Evolutionary conservation across 2,329 filamentous ascomycete genomes (phyloP).

Genomic region (Sporothrix curviconia): DNA sequence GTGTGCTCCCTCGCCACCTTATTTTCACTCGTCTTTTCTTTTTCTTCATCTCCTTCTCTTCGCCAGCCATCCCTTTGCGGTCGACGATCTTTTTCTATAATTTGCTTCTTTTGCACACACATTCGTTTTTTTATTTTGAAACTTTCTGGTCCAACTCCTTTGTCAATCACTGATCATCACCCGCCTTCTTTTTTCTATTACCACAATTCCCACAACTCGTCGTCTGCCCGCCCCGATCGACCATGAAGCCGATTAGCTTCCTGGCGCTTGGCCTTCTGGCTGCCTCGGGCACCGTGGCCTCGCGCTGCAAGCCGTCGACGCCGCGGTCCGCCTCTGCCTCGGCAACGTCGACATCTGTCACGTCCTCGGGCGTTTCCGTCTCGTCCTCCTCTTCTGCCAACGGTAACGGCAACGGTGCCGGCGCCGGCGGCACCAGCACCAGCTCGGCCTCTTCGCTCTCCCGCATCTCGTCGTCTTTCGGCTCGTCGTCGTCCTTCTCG

Average conservation of each 20-base stretch:
- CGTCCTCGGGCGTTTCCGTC: too few species aligned
- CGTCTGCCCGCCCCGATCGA: background rate
- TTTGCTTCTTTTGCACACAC: too few species aligned
- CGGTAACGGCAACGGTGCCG: background rate
- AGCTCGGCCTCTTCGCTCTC: background rate
- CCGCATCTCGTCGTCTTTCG: background rate
- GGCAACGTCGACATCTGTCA: background rate
- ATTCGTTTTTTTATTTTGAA: too few species aligned
- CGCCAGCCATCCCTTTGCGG: too few species aligned
- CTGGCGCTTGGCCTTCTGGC: background rate
- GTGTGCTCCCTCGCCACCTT: too few species aligned
- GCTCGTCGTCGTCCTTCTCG: background rate
- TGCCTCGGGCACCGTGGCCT: background rate
- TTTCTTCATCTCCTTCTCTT: too few species aligned
- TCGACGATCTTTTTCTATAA: too few species aligned
- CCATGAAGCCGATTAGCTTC: background rate
- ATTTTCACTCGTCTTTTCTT: too few species aligned
- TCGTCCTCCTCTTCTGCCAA: background rate
- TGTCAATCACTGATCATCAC: too few species aligned
- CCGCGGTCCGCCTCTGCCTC: background rate
- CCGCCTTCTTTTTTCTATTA: too few species aligned
- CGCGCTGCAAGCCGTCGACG: background rate
- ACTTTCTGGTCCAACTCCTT: too few species aligned
- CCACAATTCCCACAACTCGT: too few species aligned
- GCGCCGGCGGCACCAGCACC: background rate